Percentiles rank a stretch among this genome's conserved stretches.
phyloP scores from a whole-genome alignment of 1,284 basidiomycete genomes.

The Cryptococcus sp. region DNA sequence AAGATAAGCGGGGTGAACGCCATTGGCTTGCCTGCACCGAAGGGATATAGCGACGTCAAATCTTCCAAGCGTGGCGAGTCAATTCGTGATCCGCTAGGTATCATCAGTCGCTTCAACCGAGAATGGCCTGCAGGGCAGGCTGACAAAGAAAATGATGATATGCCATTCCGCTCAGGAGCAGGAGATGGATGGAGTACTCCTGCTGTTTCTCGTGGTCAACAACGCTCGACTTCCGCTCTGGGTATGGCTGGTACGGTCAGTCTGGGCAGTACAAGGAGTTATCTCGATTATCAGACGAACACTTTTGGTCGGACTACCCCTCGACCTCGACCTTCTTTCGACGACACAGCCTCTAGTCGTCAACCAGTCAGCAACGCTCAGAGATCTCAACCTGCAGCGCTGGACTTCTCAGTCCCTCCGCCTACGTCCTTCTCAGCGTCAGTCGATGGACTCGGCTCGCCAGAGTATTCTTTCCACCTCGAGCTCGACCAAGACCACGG shows the following conservation, averaged over 20 bases:
- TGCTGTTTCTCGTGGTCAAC: neutral
- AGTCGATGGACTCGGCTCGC: neutral
- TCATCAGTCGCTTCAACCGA: constrained; percentile 11
- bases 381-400: neutral
- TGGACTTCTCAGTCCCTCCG: neutral
- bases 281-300: neutral
- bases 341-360: neutral
- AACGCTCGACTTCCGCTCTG: too few species aligned
- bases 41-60: neutral
- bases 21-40: constrained; percentile 1
- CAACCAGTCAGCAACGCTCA: neutral
- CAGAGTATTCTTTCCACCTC: neutral
- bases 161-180: constrained; percentile 12
- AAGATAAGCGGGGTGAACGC: constrained; percentile 5
- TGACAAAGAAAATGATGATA: neutral
- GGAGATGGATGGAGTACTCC: constrained; percentile 22
- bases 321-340: neutral
- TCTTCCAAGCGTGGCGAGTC: constrained; percentile 1
- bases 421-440: neutral
- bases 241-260: too few species aligned
- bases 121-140: neutral
- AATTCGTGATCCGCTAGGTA: constrained; percentile 14
- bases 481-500: neutral
- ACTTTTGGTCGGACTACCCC: neutral
- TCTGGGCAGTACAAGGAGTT: neutral